Evolutionary conservation across 2,329 filamentous ascomycete genomes (phyloP), one percentile per base, ranked within the genome.

Genomic region (Cordyceps javanica): DNA sequence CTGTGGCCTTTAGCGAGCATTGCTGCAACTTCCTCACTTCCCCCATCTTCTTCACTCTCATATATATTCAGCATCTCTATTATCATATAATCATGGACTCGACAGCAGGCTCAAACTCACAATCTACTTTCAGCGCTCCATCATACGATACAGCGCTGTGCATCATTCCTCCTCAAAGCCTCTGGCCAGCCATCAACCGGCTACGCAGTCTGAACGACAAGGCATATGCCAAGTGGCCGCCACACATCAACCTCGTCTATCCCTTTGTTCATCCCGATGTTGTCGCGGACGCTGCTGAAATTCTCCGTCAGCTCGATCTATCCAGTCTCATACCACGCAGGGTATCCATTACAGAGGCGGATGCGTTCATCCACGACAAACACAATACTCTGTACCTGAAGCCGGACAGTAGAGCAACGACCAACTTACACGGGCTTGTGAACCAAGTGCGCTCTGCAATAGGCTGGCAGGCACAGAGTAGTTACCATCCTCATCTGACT

Each of bases 221-320:
- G 60, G 76, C 79, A 0, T 81, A 79, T 62, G 73, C 73, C 26
- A 81, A 76, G 68, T 89, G 86, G 86, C 84, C 85, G 3, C 82
- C 85, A 13, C 86, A 88, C 63, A 66, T 88, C 64, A 89, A 88
- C 62, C 68, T 89, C 26, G 63, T 87, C 23, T 88, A 88, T 65
- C 86, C 85, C 0, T 89, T 88, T 66, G 82, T 87, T 7, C 66
- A 69, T 3, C 69, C 74, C 0, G 75, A 80, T 2, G 62, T 63
- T 9, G 72, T 89, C 2, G 63, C 70, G 1, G 63, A 66, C 21
- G 82, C 79, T 2, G 70, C 71, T 1, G 66, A 73, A 3, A 57
- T 63, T 14, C 59, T 70, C 4, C 53, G 60, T n/a, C 49, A 61
- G 23, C 49, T 65, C 51, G 30, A 62, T 46, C 50, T 60, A 45